phyloP scores from a whole-genome alignment of 768 basidiomycete genomes.

The Boletus rex-veris region DNA sequence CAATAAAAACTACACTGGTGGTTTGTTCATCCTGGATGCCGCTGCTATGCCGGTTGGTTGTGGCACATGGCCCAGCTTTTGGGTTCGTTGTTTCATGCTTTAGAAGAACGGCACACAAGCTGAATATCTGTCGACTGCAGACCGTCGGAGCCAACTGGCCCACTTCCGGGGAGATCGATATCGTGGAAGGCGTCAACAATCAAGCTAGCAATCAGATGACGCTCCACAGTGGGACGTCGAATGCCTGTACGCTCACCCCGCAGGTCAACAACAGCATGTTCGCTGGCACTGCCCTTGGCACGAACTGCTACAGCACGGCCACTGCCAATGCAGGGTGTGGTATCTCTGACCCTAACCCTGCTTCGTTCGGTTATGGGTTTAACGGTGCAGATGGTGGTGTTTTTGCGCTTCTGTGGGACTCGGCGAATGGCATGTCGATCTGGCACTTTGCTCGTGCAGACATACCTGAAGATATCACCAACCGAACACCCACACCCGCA shows the following conservation, averaged over 20 bases:
- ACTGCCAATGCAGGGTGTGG: slow-evolving; percentile 48
- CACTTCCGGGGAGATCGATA: slow-evolving; percentile 60
- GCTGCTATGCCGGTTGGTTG: slow-evolving; percentile 70
- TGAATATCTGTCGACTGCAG: slow-evolving; percentile 13
- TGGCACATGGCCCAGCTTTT: slow-evolving; percentile 59
- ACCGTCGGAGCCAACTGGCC: slow-evolving; percentile 54
- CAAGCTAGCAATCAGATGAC: slow-evolving; percentile 59
- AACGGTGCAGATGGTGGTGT: slow-evolving; percentile 46
- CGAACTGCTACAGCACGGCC: slow-evolving; percentile 40
- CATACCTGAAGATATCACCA: slow-evolving; percentile 51
- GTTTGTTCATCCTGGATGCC: slow-evolving; percentile 75
- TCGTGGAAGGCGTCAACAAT: slow-evolving; percentile 69
- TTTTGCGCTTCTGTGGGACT: slow-evolving; percentile 54
- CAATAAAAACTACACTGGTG: slow-evolving; percentile 57
- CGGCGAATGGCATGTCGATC: slow-evolving; percentile 43
- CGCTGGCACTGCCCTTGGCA: slow-evolving; percentile 22
- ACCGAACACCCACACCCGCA: slow-evolving; percentile 42
- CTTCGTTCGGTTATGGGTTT: slow-evolving; percentile 41
- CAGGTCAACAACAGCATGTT: slow-evolving; percentile 12
- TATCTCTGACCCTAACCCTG: slow-evolving; percentile 39
- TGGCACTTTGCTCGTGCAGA: slow-evolving; percentile 54
- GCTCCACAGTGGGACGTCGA: slow-evolving; percentile 51
- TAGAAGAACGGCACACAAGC: not conserved
- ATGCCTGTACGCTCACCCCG: slow-evolving; percentile 32
- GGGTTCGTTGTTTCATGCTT: slow-evolving; percentile 29